Conservation (phyloP, 2,329 filamentous ascomycete genomes). For the Clonostachys rosea region DNA sequence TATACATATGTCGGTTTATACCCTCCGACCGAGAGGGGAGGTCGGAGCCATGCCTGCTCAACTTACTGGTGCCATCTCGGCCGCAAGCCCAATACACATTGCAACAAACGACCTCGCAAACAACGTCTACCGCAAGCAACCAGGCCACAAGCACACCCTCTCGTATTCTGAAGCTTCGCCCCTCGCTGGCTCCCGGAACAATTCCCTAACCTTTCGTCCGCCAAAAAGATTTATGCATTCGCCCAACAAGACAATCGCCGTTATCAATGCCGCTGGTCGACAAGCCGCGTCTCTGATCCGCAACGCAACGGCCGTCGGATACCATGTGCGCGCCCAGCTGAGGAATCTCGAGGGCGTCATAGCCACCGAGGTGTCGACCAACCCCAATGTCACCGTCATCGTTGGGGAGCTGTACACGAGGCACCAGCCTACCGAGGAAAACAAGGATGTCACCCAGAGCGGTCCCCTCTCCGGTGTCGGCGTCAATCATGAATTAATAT, state of each 20-base stretch:
- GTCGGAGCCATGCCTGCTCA: conserved; percentile 29
- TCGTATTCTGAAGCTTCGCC: conserved; percentile 58
- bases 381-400: conserved; percentile 70
- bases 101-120: conserved; percentile 24
- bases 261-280: conserved; percentile 93
- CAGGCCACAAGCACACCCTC: conserved; percentile 51
- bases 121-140: conserved; percentile 27
- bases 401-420: conserved; percentile 60
- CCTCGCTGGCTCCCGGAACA: conserved; percentile 49
- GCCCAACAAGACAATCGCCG: conserved; percentile 77
- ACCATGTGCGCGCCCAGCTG: conserved; percentile 88
- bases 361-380: conserved; percentile 75
- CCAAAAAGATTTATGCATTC: conserved; percentile 54
- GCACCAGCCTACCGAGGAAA: conserved; percentile 41
- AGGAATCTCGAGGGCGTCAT: conserved; percentile 83
- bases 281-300: conserved; percentile 95
- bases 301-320: conserved; percentile 89
- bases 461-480: conserved; percentile 58
- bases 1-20: conserved; percentile 3
- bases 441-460: conserved; percentile 63
- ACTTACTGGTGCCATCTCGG: conserved; percentile 28
- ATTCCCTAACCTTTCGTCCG: conserved; percentile 56
- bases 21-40: conserved; percentile 3
- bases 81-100: conserved; percentile 30
- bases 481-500: conserved; percentile 69